phyloP scores from a whole-genome alignment of 1,284 basidiomycete species.

The Moniliophthora roreri region DNA sequence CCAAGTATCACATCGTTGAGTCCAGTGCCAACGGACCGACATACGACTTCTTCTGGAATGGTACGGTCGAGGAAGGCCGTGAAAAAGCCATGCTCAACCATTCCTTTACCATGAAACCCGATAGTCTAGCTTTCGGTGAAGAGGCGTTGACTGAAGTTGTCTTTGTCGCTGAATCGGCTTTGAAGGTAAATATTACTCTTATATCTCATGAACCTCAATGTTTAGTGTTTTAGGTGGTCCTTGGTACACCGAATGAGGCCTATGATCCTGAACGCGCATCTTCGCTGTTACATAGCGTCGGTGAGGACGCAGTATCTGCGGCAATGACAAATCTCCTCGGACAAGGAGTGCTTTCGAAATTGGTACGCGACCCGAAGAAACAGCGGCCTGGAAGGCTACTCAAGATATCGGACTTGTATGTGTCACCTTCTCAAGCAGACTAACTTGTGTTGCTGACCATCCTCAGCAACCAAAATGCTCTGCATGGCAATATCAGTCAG shows the following conservation, averaged over 20 bases:
- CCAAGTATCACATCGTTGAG: constrained; percentile 50
- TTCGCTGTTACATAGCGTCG: constrained; percentile 52
- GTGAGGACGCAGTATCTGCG: constrained; percentile 49
- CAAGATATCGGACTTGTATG: constrained; percentile 70
- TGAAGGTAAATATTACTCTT: constrained; percentile 56
- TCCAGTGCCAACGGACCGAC: constrained; percentile 39
- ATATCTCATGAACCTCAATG: neutral
- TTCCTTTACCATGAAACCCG: constrained; percentile 50
- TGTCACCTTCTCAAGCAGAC: constrained; percentile 25
- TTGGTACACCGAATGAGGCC: constrained; percentile 65
- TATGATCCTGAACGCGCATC: constrained; percentile 64
- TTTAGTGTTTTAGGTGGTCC: constrained; percentile 68
- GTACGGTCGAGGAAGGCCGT: constrained; percentile 67
- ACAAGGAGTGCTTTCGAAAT: constrained; percentile 64
- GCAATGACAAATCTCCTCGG: constrained; percentile 60
- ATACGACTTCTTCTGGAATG: constrained; percentile 77
- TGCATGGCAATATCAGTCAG: constrained; percentile 61
- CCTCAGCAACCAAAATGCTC: constrained; percentile 62
- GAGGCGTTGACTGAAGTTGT: constrained; percentile 35
- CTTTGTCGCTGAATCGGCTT: constrained; percentile 59
- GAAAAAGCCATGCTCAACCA: constrained; percentile 66
- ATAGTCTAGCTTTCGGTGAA: constrained; percentile 33
- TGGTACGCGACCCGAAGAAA: constrained; percentile 60
- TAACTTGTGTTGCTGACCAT: constrained; percentile 1
- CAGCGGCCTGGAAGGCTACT: constrained; percentile 65